phyloP scores from a whole-genome alignment of 2,329 filamentous ascomycete species.

The Paraphoma sp. region DNA sequence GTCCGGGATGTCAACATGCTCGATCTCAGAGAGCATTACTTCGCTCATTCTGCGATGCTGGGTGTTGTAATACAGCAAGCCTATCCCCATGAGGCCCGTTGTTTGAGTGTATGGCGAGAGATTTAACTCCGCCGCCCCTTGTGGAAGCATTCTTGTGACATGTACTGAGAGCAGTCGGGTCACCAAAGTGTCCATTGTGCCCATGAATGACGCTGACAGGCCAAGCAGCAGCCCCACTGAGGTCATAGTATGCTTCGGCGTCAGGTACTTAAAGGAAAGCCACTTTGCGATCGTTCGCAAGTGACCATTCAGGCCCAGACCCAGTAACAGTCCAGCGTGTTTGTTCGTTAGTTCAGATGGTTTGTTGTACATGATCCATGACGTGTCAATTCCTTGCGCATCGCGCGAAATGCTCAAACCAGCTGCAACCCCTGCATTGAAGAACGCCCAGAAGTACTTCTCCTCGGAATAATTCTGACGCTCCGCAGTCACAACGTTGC shows the following conservation, averaged over 20 bases:
- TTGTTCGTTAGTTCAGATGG: slow-evolving; percentile 90
- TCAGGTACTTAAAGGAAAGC: slow-evolving; percentile 99
- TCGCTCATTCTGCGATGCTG: slow-evolving; percentile 99
- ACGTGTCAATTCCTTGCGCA: slow-evolving; percentile 94
- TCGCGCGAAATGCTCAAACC: slow-evolving; percentile 88
- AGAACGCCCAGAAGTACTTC: slow-evolving; percentile 98
- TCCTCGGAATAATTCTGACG: slow-evolving; percentile 88
- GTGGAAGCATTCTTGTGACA: slow-evolving; percentile 90
- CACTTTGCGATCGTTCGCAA: slow-evolving; percentile 94
- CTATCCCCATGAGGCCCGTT: slow-evolving; percentile 96
- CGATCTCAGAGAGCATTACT: slow-evolving; percentile 97
- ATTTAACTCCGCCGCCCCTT: slow-evolving; percentile 92
- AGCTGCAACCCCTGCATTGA: slow-evolving; percentile 93
- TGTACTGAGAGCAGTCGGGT: slow-evolving; percentile 94
- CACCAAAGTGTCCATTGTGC: slow-evolving; percentile 96
- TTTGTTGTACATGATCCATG: slow-evolving; percentile 99
- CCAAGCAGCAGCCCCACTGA: slow-evolving; percentile 94
- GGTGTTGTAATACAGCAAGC: slow-evolving; percentile 89
- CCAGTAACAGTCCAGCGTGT: slow-evolving; percentile 93
- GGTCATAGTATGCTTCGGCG: slow-evolving; percentile 98
- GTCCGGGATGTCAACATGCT: slow-evolving; percentile 84
- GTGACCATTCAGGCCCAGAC: slow-evolving; percentile 91
- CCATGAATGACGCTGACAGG: slow-evolving; percentile 89
- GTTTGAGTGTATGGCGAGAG: slow-evolving; percentile 92
- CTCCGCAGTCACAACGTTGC: slow-evolving; percentile 92